These are phyloP conservation scores for Phytophthora palmivora DNA, from an alignment of 352 stramenopile genomes.

Conservation along the genomic window DNA sequence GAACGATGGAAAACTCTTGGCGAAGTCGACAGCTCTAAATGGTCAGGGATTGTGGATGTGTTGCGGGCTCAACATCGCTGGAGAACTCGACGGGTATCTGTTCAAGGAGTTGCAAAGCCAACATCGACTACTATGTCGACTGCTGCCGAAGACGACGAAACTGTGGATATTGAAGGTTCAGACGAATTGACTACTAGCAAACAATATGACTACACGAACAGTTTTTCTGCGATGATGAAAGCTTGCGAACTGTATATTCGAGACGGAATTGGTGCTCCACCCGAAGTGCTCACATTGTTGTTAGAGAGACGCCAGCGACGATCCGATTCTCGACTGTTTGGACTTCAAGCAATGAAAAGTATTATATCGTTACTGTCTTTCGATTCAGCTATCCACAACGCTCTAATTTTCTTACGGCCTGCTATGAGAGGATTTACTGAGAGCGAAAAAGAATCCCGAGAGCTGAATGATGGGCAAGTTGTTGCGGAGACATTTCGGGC, in stretches of 20 bases:
- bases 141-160: constrained; percentile 10
- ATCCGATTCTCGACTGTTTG: constrained; percentile 79
- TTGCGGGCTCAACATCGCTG: constrained; percentile 77
- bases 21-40: constrained; percentile 84
- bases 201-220: constrained; percentile 64
- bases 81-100: constrained; percentile 60
- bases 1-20: constrained; percentile 84
- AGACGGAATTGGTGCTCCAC: constrained; percentile 79
- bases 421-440: constrained; percentile 88
- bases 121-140: constrained; percentile 1
- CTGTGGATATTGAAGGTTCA: constrained; percentile 15
- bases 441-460: constrained; percentile 82
- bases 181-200: constrained; percentile 35
- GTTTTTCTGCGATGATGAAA: constrained; percentile 83
- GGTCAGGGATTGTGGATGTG: constrained; percentile 86
- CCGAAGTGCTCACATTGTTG: constrained; percentile 73
- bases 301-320: constrained; percentile 78
- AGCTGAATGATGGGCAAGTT: constrained; percentile 79
- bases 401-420: constrained; percentile 83
- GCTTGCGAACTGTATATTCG: constrained; percentile 90
- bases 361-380: constrained; percentile 78
- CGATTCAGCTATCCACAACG: constrained; percentile 78
- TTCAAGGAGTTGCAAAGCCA: constrained; percentile 27
- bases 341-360: constrained; percentile 83
- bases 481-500: constrained; percentile 85